phyloP scores from a whole-genome alignment of 2,329 filamentous ascomycete genomes.

The Incumbomyces delicatus region DNA sequence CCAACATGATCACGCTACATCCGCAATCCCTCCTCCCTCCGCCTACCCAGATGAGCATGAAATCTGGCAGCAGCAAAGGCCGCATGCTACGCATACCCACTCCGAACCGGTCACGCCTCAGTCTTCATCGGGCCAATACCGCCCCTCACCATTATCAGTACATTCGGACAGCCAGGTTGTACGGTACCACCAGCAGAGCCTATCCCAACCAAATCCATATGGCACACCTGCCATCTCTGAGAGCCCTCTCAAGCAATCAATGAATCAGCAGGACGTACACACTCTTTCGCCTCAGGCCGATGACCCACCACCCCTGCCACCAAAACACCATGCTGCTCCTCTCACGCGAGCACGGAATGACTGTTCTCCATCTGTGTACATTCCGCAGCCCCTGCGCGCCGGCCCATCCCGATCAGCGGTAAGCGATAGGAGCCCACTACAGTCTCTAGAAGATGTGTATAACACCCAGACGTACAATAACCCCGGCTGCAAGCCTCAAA shows the following conservation, averaged over 20 bases:
- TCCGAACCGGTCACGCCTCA: conserved; percentile 3
- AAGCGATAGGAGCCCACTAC: conserved; percentile 18
- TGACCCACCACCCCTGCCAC: conserved; percentile 9
- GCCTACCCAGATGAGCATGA: neutral
- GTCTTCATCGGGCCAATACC: conserved; percentile 5
- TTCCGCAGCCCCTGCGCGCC: conserved; percentile 3
- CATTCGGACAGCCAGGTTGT: conserved; percentile 8
- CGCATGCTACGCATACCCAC: conserved; percentile 4
- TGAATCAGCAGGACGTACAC: conserved; percentile 20
- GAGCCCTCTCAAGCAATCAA: conserved; percentile 23
- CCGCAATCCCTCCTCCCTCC: neutral
- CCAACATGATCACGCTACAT: neutral
- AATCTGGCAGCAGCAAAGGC: conserved; percentile 3
- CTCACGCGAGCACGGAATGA: conserved; percentile 11
- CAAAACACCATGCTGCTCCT: conserved; percentile 6
- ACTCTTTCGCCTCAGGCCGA: conserved; percentile 10
- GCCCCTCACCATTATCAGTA: conserved; percentile 10
- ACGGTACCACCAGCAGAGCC: conserved; percentile 7
- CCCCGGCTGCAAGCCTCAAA: neutral
- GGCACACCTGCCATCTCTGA: conserved; percentile 22
- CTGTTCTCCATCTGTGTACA: conserved; percentile 7
- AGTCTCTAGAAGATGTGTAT: conserved; percentile 18
- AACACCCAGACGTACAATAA: conserved; percentile 4
- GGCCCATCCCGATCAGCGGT: conserved; percentile 13
- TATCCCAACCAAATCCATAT: conserved; percentile 8